Evolutionary conservation across 2,329 filamentous ascomycete genomes (phyloP), one percentile per base, ranked within the genome.

Genomic region (Verticillium tricorpus): DNA sequence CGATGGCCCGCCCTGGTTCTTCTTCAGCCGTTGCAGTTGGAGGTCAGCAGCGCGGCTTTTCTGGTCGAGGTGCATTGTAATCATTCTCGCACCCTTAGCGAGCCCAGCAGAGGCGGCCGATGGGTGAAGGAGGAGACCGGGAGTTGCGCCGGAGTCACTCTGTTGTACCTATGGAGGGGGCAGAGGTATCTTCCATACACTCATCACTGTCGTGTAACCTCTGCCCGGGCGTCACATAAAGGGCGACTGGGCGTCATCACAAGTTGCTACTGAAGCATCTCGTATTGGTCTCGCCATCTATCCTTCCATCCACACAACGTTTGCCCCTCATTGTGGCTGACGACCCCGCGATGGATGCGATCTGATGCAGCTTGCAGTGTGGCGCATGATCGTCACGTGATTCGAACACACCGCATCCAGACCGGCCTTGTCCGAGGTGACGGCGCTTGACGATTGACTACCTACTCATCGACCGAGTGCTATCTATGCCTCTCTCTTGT

Each of bases 241-340:
- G 28, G 28, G 19, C 17, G 22, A 14, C n/a, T 19, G 9, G 45
- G 9, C n/a, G 3, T 22, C 45, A 22, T 25, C 3, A 12, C 9
- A 8, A 8, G 45, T 22, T 52, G 45, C n/a, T 52, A 52, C 45
- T 8, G 19, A 52, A 25, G 45, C 19, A 22, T 52, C 12, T 52
- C 45, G 19, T 52, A 19, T 25, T 22, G 19, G 9, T 52, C 9
- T 22, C 19, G 45, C n/a, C 45, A 14, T 52, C 39, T 14, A n/a
- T 28, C 28, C 28, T 28, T 28, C 28, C 28, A 28, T 28, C 28
- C 28, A 28, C 28, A n/a, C 25, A 3, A 3, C 39, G 9, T 45
- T n/a, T 62, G 54, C 58, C 61, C 61, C 63, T 63, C 63, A 61
- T 35, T 57, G 56, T 64, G 61, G 58, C 58, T 62, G 61, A 56